Percentiles rank a stretch among this genome's conserved stretches.
phyloP scores from a whole-genome alignment of 495 filamentous ascomycete species.

The Physcia stellaris region DNA sequence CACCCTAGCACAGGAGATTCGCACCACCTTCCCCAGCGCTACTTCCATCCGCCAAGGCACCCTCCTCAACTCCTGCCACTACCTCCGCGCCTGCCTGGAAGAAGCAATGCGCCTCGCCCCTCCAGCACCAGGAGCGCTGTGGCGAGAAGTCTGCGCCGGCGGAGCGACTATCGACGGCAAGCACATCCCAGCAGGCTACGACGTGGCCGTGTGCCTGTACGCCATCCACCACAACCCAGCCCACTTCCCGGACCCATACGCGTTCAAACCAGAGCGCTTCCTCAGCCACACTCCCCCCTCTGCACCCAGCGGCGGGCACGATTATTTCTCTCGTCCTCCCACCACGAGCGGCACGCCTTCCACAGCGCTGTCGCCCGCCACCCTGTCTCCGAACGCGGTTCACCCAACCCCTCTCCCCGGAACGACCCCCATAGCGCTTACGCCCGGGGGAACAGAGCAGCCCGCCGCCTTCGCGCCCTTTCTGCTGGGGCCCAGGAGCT shows the following conservation, averaged over 20 bases:
- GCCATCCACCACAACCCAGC: conserved; percentile 31
- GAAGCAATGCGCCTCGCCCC: conserved; percentile 61
- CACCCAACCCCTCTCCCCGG: too few species aligned
- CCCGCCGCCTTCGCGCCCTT: conserved; percentile 48
- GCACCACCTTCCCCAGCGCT: conserved; percentile 30
- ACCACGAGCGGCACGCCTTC: too few species aligned
- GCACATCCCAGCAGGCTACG: not conserved
- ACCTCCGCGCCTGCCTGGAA: conserved; percentile 51
- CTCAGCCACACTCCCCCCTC: too few species aligned
- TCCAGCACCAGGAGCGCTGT: conserved; percentile 44
- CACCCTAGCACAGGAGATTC: conserved; percentile 28
- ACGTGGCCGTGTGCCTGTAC: conserved; percentile 12
- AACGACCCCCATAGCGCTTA: too few species aligned
- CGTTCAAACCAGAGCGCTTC: conserved; percentile 35
- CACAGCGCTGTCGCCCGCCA: too few species aligned
- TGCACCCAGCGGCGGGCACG: too few species aligned
- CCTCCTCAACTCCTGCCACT: conserved; percentile 28
- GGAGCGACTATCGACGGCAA: conserved; percentile 19
- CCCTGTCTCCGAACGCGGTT: too few species aligned
- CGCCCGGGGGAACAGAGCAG: too few species aligned
- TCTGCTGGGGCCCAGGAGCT: conserved; percentile 39
- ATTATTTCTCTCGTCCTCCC: too few species aligned
- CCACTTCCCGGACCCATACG: conserved; percentile 8
- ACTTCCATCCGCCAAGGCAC: conserved; percentile 37
- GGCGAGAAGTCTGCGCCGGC: conserved; percentile 47